A percentile compares a stretch with the other conserved stretches of the same genome.
Evolutionary conservation across 371 early-diverging fungal genomes (phyloP).

Genomic region (Conidiobolus incongruus): DNA sequence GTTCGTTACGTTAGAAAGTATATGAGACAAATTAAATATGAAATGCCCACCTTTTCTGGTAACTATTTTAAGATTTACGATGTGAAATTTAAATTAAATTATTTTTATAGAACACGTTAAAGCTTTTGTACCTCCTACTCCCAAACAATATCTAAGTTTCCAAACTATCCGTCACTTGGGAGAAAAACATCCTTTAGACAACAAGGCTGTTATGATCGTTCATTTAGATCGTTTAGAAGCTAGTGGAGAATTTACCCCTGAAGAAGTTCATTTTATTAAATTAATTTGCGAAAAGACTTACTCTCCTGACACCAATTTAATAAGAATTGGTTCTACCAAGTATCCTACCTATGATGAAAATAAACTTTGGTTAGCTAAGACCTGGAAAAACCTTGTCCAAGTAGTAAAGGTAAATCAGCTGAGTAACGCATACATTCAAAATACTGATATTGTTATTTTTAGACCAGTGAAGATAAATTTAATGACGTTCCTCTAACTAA

Average conservation of each 20-base stretch:
- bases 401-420: no score
- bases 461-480: no score
- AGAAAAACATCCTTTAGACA: conserved; percentile 1
- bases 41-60: conserved; percentile 1
- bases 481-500: no score
- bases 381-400: no score
- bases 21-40: neutral
- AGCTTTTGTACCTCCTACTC: neutral
- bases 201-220: neutral
- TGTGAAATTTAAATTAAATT: no score
- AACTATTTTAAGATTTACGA: no score
- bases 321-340: no score
- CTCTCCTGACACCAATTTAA: no score
- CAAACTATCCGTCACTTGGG: neutral
- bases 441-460: no score
- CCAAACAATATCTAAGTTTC: neutral
- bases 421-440: no score
- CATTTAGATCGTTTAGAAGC: neutral
- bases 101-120: neutral
- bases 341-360: no score
- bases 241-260: neutral
- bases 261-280: neutral
- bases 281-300: neutral
- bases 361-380: no score
- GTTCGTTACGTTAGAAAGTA: neutral